These are phyloP conservation scores for Nasturtium officinale DNA, from an alignment of 345 rosid genomes.

Conservation along the genomic window DNA sequence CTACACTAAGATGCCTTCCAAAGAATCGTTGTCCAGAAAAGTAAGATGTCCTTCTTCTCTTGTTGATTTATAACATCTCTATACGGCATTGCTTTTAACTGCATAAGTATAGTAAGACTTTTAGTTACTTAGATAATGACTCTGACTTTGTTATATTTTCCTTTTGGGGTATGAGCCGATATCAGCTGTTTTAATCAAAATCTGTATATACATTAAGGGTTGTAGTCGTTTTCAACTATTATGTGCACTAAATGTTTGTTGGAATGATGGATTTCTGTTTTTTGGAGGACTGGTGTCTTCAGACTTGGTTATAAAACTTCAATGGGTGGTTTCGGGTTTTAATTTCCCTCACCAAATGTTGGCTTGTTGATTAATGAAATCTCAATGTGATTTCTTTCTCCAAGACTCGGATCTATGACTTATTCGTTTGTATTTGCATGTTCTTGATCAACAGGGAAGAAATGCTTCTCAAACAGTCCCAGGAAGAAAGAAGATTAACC, in stretches of 20 bases:
- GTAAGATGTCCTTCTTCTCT: constrained; percentile 45
- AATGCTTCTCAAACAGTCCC: constrained; percentile 60
- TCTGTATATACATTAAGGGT: constrained; percentile 5
- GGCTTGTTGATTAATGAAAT: background rate
- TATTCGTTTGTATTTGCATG: constrained; percentile 37
- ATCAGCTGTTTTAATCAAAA: background rate
- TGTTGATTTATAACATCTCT: constrained; percentile 12
- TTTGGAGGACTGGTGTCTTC: constrained; percentile 7
- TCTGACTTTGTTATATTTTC: constrained; percentile 20
- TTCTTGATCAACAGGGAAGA: constrained; percentile 64
- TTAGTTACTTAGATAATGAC: constrained; percentile 1
- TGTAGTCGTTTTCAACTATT: background rate
- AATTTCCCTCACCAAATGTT: constrained; percentile 19
- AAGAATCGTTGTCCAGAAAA: constrained; percentile 62
- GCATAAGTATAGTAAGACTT: background rate
- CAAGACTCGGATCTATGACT: background rate
- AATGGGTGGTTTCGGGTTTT: constrained; percentile 13
- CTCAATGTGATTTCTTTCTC: background rate
- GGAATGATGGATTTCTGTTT: constrained; percentile 20
- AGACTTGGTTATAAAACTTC: constrained; percentile 21
- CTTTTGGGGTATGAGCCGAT: constrained; percentile 27
- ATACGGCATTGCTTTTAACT: background rate
- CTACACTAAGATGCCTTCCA: constrained; percentile 97
- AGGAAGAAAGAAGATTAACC: constrained; percentile 66
- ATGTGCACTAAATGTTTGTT: constrained; percentile 15